These are phyloP conservation scores for Leersia perrieri DNA, from an alignment of 176 grass and related monocot genomes.

Conservation along the genomic window DNA sequence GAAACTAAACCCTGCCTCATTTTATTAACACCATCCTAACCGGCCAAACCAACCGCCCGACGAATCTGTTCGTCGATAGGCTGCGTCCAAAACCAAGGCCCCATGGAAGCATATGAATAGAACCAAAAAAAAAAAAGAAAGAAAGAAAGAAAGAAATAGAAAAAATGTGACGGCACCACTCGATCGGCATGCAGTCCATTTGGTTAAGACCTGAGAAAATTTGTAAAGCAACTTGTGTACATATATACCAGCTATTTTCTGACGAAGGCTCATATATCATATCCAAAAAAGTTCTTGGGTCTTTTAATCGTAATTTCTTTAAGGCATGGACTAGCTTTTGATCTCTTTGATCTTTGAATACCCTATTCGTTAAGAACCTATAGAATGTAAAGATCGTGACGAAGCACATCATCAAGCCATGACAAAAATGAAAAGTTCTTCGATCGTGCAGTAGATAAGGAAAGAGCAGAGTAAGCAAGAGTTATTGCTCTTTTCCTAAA, in stretches of 20 bases:
- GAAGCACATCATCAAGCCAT: conserved; percentile 4
- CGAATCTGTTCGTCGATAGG: conserved; percentile 32
- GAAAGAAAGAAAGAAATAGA: too few relatives aligned
- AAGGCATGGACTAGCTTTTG: neutral
- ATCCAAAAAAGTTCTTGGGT: conserved; percentile 1
- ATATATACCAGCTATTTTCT: neutral
- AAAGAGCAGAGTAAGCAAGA: neutral
- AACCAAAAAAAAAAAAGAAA: too few relatives aligned
- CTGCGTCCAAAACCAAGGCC: neutral
- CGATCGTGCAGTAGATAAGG: neutral
- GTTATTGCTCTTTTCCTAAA: neutral
- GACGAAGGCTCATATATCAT: neutral
- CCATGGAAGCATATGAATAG: neutral
- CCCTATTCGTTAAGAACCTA: conserved; percentile 15
- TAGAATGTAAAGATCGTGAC: conserved; percentile 23
- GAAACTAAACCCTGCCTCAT: neutral
- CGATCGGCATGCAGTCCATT: neutral
- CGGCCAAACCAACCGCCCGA: conserved; percentile 19
- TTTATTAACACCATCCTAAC: neutral
- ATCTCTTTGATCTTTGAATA: neutral
- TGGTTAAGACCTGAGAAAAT: conserved; percentile 21
- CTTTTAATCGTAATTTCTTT: neutral
- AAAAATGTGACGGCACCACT: conserved; percentile 37
- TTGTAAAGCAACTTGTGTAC: too few relatives aligned
- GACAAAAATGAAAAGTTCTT: conserved; percentile 12